Conservation (phyloP, 441 rosid genomes). For the Brassica balearica region DNA sequence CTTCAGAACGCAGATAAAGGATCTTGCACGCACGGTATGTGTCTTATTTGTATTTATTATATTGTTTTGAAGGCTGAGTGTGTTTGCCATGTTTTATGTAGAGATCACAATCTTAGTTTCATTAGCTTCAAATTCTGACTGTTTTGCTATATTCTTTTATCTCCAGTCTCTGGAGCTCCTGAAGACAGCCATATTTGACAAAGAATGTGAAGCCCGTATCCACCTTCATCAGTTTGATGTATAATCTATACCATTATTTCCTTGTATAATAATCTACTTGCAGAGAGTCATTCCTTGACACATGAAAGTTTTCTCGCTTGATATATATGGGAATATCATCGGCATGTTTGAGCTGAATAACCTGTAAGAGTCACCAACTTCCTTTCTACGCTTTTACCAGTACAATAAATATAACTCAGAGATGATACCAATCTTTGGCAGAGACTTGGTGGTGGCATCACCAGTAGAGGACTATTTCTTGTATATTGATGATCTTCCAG, state of each 20-base stretch:
- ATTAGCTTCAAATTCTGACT: background rate
- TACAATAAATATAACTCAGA: slow-evolving; percentile 11
- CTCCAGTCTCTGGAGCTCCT: slow-evolving; percentile 84
- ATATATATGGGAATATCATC: slow-evolving; percentile 83
- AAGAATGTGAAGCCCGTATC: slow-evolving; percentile 94
- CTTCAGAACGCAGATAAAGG: slow-evolving; percentile 78
- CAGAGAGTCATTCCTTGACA: slow-evolving; percentile 59
- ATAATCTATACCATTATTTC: slow-evolving; percentile 5
- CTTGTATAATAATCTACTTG: slow-evolving; percentile 13
- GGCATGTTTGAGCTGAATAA: slow-evolving; percentile 98
- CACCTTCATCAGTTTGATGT: slow-evolving; percentile 36
- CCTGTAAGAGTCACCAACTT: slow-evolving; percentile 62
- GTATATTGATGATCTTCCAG: slow-evolving; percentile 73
- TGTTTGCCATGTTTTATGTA: slow-evolving; percentile 4
- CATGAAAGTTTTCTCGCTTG: slow-evolving; percentile 83
- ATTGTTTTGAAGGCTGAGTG: slow-evolving; percentile 1
- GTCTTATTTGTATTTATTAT: slow-evolving; percentile 5
- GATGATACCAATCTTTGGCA: slow-evolving; percentile 44
- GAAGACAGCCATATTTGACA: slow-evolving; percentile 74
- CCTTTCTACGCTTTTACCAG: slow-evolving; percentile 7
- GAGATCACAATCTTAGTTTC: slow-evolving; percentile 7
- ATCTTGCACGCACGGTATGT: slow-evolving; percentile 74
- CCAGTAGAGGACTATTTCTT: slow-evolving; percentile 93
- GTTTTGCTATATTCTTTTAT: slow-evolving; percentile 7
- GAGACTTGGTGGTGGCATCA: slow-evolving; percentile 95